Evolutionary conservation across 2,329 filamentous ascomycete genomes (phyloP).

Genomic region (Aspergillus sp.): DNA sequence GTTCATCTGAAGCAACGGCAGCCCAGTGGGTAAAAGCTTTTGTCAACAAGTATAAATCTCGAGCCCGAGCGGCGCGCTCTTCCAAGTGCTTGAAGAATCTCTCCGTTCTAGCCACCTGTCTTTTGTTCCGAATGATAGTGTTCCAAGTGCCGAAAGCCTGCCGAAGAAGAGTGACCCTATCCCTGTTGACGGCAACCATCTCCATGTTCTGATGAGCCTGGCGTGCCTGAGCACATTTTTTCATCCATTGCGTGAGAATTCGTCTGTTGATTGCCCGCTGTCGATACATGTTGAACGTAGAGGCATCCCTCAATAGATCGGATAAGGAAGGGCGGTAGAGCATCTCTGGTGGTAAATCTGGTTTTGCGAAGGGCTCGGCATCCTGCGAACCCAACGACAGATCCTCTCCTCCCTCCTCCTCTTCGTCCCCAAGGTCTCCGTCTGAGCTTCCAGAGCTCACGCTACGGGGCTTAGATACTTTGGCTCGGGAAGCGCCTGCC

Average conservation of each 20-base stretch:
- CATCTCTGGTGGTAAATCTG: conserved; percentile 41
- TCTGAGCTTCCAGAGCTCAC: conserved; percentile 23
- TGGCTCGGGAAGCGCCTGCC: conserved; percentile 25
- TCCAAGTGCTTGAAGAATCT: conserved; percentile 62
- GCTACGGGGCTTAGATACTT: conserved; percentile 19
- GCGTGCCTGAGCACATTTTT: conserved; percentile 44
- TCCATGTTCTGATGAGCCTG: conserved; percentile 46
- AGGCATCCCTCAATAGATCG: conserved; percentile 56
- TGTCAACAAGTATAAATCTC: conserved; percentile 67
- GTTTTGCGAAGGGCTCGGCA: conserved; percentile 32
- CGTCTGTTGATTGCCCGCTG: conserved; percentile 43
- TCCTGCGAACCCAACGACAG: conserved; percentile 27
- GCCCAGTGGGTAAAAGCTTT: conserved; percentile 74
- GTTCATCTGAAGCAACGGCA: conserved; percentile 65
- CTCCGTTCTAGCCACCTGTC: conserved; percentile 52
- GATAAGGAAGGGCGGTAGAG: conserved; percentile 56
- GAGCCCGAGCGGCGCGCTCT: conserved; percentile 64
- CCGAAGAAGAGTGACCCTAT: conserved; percentile 56
- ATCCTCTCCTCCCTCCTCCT: conserved; percentile 24
- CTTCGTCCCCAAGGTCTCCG: conserved; percentile 20
- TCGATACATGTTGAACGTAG: conserved; percentile 51
- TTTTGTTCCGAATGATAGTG: conserved; percentile 44
- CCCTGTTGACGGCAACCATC: conserved; percentile 53
- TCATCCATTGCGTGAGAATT: conserved; percentile 54
- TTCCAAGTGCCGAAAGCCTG: conserved; percentile 59